Percentiles rank a stretch among this genome's conserved stretches.
phyloP scores from a whole-genome alignment of 331 rosid species.

The Quercus phellos region DNA sequence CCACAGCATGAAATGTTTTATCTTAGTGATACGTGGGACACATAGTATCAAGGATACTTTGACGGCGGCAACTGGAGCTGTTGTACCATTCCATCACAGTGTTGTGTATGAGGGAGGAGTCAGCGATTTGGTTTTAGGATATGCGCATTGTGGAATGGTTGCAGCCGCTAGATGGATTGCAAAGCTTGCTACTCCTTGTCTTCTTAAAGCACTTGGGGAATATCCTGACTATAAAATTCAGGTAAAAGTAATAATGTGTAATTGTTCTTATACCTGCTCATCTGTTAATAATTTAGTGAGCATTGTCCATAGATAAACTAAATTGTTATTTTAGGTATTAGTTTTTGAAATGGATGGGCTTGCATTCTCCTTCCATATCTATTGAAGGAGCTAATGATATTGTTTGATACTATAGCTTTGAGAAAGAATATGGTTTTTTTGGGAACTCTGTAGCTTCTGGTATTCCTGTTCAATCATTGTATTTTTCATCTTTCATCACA shows the following conservation, averaged over 20 bases:
- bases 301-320: neutral
- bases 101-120: conserved; percentile 84
- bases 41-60: conserved; percentile 96
- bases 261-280: neutral
- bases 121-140: conserved; percentile 78
- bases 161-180: conserved; percentile 99
- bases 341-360: neutral
- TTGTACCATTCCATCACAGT: conserved; percentile 89
- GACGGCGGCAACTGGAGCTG: conserved; percentile 87
- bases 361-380: neutral
- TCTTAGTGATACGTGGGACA: conserved; percentile 85
- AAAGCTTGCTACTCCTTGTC: conserved; percentile 74
- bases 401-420: neutral
- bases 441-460: neutral
- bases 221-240: conserved; percentile 65
- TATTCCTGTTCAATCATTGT: neutral
- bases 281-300: neutral
- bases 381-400: neutral
- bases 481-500: neutral
- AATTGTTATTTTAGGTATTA: neutral
- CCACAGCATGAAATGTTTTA: conserved; percentile 49
- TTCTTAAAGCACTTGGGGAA: conserved; percentile 53
- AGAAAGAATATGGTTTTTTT: neutral
- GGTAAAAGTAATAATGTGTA: conserved; percentile 30
- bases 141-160: conserved; percentile 97